Evolutionary conservation across 805 yeast species (phyloP), one percentile per base, ranked within the genome.

Genomic region (Kazachstania taianensis): DNA sequence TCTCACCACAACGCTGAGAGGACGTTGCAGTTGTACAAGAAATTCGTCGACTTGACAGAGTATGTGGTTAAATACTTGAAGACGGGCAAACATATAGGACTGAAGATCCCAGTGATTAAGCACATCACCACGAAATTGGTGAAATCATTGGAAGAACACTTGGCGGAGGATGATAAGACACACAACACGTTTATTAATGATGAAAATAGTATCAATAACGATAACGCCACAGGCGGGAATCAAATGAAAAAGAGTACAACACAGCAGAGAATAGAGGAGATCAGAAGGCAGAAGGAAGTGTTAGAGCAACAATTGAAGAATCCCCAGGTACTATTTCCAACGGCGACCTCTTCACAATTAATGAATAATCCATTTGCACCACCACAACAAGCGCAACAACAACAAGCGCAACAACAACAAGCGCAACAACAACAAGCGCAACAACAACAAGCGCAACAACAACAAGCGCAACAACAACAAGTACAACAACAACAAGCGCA

Each of bases 91-190:
- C 74, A 86, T 9, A 86, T 96, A 3, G 86, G 86, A 50, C 65
- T 89, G 45, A 87, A 80, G 50, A 94, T 92, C 23, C 98, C 98
- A 25, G 87, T 94, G 10, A 87, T 92, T 42, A 84, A 84, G 55
- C 98, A 92, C 61, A 97, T 97, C 2, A 96, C 96, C 16, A 87
- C 96, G 2, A 92, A 94, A 18, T 68, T 92, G 44, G 81, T 94
- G 3, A 70, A 77, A 23, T 78, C 94, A 10, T 70, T 92, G 42
- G 92, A 85, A 53, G 96, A 87, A 48, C 94, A 89, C 57, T 63
- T 92, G 45, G 72, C 78, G 45, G 96, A 89, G 53, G 85, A 87
- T 27, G 89, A 39, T 20, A 22, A 33, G n/a, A 45, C 41, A 2
- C 46, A 42, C 44, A 42, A 45, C 27, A 35, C 50, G 1, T 45